phyloP scores from a whole-genome alignment of 1,284 basidiomycete species.

The Abortiporus biennis region DNA sequence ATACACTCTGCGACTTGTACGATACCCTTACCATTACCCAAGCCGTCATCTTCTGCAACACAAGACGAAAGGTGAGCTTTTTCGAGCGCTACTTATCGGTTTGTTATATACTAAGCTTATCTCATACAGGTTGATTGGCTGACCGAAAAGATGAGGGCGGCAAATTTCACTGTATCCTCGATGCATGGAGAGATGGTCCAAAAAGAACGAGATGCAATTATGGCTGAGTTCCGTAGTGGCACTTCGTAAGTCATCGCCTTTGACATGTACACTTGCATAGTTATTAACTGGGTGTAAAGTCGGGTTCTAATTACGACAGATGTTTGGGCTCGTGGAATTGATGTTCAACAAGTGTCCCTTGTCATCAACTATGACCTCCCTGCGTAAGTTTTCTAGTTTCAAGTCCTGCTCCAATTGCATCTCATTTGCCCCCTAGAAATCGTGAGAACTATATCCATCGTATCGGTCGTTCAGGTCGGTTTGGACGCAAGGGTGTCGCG shows the following conservation, averaged over 20 bases:
- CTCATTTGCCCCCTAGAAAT: conserved; percentile 44
- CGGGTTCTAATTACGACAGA: conserved; percentile 96
- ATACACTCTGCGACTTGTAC: conserved; percentile 96
- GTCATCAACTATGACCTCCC: conserved; percentile 99
- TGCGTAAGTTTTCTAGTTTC: conserved; percentile 46
- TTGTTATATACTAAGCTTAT: not conserved
- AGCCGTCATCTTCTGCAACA: conserved; percentile 99
- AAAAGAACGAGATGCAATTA: conserved; percentile 97
- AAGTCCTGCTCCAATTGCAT: not conserved
- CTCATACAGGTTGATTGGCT: conserved; percentile 87
- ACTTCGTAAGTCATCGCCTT: conserved; percentile 60
- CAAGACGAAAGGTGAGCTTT: conserved; percentile 78
- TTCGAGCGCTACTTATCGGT: not conserved
- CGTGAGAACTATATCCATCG: conserved; percentile 99
- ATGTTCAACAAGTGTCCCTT: conserved; percentile 96
- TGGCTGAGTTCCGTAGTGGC: conserved; percentile 96
- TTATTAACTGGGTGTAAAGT: conserved; percentile 35
- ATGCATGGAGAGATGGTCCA: conserved; percentile 99
- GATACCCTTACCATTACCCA: conserved; percentile 99
- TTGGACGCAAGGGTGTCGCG: conserved; percentile 91
- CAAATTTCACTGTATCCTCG: conserved; percentile 95
- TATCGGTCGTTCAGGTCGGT: conserved; percentile 93
- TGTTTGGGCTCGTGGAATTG: conserved; percentile 98
- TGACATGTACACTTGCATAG: conserved; percentile 5
- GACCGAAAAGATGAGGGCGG: conserved; percentile 96